Evolutionary conservation across 2,329 filamentous ascomycete species (phyloP), one percentile per base, ranked within the genome.

Genomic region (Hypoxylon sp.): DNA sequence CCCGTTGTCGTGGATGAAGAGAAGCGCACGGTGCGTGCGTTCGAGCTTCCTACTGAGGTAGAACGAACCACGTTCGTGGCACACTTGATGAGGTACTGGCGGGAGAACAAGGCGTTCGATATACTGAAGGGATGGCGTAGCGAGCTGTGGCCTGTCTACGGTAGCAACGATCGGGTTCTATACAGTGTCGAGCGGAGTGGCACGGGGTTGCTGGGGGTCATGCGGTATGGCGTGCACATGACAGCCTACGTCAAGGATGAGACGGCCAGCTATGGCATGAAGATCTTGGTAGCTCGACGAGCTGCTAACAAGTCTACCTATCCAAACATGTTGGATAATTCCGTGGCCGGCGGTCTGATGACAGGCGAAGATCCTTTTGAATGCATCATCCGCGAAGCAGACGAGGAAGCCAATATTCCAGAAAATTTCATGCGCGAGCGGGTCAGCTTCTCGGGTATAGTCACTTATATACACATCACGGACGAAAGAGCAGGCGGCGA

Each of bases 311-410:
- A 98, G 83, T 89, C 92, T 72, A 98, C 94, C 0, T 99, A 95
- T 76, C 91, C 91, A 0, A 87, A 91, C n/a, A 94, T 98, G 87
- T 84, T 99, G 71, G 96, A 99, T 80, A 99, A 98, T 79, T 94
- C 94, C 1, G 96, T 97, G 5, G 96, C 94, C 0, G 87, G 87
- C n/a, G 87, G 93, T 0, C 90, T 98, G 72, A 90, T 91, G 78
- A 92, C 93, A 0, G 91, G 90, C 13, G 94, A 98, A 78, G 85
- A 85, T 21, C 91, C 93, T 0, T 91, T 94, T 52, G 93, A 95
- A 76, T 93, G 91, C 77, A 82, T 97, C 57, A 86, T 98, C 19
- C 89, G 95, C 59, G 96, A 99, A 80, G 91, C 91, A 2, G 90
- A 90, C 70, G 96, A 99, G 80, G 96, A 99, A 78, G 97, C 96